phyloP scores from a whole-genome alignment of 805 yeast genomes.

The Candida hispaniensis region DNA sequence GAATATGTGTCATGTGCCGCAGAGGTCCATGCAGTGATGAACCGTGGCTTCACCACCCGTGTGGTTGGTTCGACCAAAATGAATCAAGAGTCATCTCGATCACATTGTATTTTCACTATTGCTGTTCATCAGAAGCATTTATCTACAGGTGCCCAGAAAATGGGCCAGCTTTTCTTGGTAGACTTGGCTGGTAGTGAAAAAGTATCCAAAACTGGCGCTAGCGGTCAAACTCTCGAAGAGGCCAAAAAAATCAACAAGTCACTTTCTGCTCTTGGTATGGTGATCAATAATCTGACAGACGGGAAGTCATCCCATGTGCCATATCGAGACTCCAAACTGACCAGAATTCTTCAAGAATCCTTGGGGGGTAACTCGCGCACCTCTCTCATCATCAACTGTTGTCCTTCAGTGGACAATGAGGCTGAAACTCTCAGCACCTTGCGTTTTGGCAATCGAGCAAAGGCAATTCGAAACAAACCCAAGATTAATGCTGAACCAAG shows the following conservation, averaged over 20 bases:
- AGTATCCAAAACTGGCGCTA: conserved; percentile 64
- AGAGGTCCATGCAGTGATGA: conserved; percentile 49
- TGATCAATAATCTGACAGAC: conserved; percentile 68
- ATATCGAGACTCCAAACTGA: conserved; percentile 67
- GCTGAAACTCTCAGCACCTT: conserved; percentile 61
- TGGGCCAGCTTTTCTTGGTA: conserved; percentile 58
- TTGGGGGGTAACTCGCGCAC: conserved; percentile 78
- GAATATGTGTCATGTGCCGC: conserved; percentile 46
- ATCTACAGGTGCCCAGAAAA: conserved; percentile 45
- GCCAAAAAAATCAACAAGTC: conserved; percentile 77
- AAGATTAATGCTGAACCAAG: conserved; percentile 52
- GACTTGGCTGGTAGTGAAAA: conserved; percentile 87
- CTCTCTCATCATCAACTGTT: conserved; percentile 60
- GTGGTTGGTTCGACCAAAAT: conserved; percentile 52
- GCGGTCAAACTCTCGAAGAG: conserved; percentile 66
- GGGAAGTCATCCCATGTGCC: conserved; percentile 56
- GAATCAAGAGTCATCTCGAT: conserved; percentile 65
- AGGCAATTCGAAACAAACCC: conserved; percentile 53
- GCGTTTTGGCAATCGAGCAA: conserved; percentile 66
- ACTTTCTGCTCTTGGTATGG: conserved; percentile 66
- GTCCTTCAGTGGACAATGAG: conserved; percentile 47
- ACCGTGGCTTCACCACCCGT: conserved; percentile 47
- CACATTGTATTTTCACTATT: conserved; percentile 70
- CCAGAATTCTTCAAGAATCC: conserved; percentile 67
- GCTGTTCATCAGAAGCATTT: conserved; percentile 50